Conservation (phyloP, 2,329 filamentous ascomycete genomes). For the Fusarium robinianum region DNA sequence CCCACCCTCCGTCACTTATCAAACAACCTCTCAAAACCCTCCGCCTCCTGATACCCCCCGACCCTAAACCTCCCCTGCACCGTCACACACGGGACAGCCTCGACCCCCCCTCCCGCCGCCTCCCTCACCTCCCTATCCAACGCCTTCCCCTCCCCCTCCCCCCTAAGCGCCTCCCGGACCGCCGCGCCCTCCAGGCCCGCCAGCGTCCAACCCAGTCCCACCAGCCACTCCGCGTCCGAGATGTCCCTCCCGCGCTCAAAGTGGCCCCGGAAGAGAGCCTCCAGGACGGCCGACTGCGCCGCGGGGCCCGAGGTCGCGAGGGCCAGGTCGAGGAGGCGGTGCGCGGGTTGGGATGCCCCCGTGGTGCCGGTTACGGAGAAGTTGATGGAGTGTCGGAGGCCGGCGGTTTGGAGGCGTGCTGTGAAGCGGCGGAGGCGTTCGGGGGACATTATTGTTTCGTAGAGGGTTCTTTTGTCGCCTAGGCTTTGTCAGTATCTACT, state of each 20-base stretch:
- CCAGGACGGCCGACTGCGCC: constrained; percentile 47
- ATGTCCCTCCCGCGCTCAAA: constrained; percentile 50
- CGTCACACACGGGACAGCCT: constrained; percentile 74
- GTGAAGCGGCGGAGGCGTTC: constrained; percentile 37
- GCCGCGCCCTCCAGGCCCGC: constrained; percentile 39
- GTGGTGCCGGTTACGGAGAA: constrained; percentile 49
- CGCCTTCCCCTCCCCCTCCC: constrained; percentile 33
- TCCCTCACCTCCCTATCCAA: constrained; percentile 41
- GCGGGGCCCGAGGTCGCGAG: constrained; percentile 38
- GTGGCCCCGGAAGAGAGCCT: constrained; percentile 48
- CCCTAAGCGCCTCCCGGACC: constrained; percentile 38
- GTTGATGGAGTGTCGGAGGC: constrained; percentile 43
- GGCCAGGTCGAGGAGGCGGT: constrained; percentile 53
- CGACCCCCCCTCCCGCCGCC: constrained; percentile 48
- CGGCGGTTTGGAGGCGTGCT: constrained; percentile 40
- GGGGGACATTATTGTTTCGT: constrained; percentile 39
- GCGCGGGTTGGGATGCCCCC: constrained; percentile 51
- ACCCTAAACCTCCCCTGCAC: constrained; percentile 71
- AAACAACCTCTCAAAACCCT: constrained; percentile 69
- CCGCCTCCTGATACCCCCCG: constrained; percentile 71
- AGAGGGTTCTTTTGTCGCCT: constrained; percentile 45
- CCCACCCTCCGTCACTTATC: constrained; percentile 51
- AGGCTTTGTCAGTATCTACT: neutral
- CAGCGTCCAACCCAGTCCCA: constrained; percentile 38
- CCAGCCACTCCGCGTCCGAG: constrained; percentile 46